phyloP scores from a whole-genome alignment of 306 rosid genomes.

The Datisca glomerata region DNA sequence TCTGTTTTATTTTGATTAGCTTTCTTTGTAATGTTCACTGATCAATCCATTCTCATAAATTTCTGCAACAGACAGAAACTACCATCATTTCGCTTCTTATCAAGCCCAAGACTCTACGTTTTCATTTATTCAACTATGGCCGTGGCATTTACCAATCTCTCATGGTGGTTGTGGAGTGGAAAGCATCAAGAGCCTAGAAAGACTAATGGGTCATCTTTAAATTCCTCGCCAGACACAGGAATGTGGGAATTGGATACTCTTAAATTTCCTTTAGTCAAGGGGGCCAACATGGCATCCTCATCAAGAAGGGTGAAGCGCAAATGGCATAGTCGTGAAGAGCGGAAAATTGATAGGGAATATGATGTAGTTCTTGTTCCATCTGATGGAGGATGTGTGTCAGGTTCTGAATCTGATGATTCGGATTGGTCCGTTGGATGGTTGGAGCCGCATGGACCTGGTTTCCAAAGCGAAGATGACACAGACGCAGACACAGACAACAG shows the following conservation, averaged over 20 bases:
- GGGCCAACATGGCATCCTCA: constrained; percentile 40
- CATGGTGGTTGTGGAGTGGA: constrained; percentile 93
- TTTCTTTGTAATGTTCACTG: too few species aligned
- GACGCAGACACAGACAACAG: constrained; percentile 39
- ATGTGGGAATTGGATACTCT: constrained; percentile 62
- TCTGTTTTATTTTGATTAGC: too few species aligned
- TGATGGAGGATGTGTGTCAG: constrained; percentile 82
- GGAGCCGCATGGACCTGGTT: constrained; percentile 93
- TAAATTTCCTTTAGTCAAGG: constrained; percentile 51
- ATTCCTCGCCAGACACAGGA: constrained; percentile 37
- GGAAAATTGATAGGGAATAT: constrained; percentile 66
- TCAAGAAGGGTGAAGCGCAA: constrained; percentile 72
- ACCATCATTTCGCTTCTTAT: too few species aligned
- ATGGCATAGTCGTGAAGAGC: constrained; percentile 84
- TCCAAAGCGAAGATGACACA: constrained; percentile 48
- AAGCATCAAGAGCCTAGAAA: constrained; percentile 63
- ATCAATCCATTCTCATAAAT: too few species aligned
- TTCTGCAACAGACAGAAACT: too few species aligned
- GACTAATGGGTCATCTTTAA: constrained; percentile 35
- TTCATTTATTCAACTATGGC: too few species aligned
- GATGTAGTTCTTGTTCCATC: constrained; percentile 92
- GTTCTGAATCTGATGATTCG: constrained; percentile 78
- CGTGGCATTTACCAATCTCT: constrained; percentile 64
- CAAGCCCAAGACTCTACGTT: too few species aligned
- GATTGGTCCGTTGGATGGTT: constrained; percentile 98